phyloP scores from a whole-genome alignment of 495 filamentous ascomycete species.

The Chlorociboria aeruginascens region DNA sequence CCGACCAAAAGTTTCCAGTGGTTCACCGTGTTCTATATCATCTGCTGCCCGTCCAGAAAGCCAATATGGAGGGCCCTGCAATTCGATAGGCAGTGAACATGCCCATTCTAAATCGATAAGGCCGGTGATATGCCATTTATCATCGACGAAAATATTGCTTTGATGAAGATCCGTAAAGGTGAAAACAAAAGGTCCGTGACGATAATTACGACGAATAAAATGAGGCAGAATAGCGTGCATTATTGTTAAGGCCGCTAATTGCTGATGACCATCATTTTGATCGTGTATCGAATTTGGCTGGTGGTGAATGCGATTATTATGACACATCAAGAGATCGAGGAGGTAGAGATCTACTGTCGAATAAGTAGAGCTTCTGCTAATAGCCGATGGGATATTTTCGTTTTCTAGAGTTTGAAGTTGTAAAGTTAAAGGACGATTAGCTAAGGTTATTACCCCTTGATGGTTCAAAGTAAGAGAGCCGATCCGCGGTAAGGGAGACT shows the following conservation, averaged over 20 bases:
- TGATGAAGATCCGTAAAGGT: conserved; percentile 19
- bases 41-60: conserved; percentile 20
- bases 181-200: conserved; percentile 17
- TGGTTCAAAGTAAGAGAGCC: not conserved
- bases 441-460: not conserved
- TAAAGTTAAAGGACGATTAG: not conserved
- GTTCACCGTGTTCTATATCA: not conserved
- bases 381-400: not conserved
- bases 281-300: not conserved
- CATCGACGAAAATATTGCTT: conserved; percentile 1
- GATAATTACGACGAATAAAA: not conserved
- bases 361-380: not conserved
- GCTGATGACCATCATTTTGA: not conserved
- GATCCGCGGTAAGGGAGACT: not conserved
- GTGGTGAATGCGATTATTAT: not conserved
- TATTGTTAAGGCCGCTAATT: not conserved
- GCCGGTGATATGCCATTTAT: conserved; percentile 16
- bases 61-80: conserved; percentile 23
- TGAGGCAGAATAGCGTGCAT: not conserved
- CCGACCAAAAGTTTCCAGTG: not conserved
- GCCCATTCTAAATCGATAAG: conserved; percentile 21
- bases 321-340: not conserved
- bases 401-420: not conserved
- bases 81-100: conserved; percentile 22
- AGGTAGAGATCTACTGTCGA: not conserved